Conservation (phyloP, 2,329 filamentous ascomycete species). For the Talaromyces sp. region DNA sequence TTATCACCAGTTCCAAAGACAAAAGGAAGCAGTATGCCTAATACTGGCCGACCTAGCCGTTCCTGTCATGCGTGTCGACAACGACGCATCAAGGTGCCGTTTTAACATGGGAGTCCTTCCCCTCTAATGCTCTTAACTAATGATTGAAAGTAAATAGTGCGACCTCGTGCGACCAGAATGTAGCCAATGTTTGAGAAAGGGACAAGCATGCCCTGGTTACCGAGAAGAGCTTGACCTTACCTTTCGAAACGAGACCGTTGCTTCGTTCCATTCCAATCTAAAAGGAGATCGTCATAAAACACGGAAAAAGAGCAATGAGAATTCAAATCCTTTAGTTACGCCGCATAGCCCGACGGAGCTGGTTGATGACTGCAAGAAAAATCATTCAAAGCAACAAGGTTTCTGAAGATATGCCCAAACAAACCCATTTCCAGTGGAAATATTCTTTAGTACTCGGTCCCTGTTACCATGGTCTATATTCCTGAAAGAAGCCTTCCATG, state of each 20-base stretch:
- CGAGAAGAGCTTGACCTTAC: neutral
- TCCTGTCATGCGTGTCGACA: neutral
- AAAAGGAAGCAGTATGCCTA: neutral
- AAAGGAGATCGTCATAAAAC: neutral
- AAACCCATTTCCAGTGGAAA: neutral
- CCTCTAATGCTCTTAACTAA: neutral
- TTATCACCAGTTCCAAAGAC: neutral
- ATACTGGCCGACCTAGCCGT: neutral
- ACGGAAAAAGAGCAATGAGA: neutral
- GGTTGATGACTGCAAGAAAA: neutral
- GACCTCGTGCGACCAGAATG: conserved; percentile 3
- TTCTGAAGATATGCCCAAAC: neutral
- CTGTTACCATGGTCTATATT: no score
- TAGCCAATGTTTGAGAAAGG: conserved; percentile 3
- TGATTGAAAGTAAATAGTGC: neutral
- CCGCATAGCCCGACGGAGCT: neutral
- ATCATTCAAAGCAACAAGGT: neutral
- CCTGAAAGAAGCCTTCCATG: neutral
- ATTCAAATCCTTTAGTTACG: neutral
- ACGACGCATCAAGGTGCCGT: neutral
- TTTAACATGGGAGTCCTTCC: neutral
- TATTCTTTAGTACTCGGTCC: neutral
- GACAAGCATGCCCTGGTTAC: neutral
- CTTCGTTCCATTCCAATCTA: neutral
- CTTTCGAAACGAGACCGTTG: conserved; percentile 2